These are phyloP conservation scores for Cicer yamashitae DNA, from an alignment of 306 rosid species.

Conservation along the genomic window DNA sequence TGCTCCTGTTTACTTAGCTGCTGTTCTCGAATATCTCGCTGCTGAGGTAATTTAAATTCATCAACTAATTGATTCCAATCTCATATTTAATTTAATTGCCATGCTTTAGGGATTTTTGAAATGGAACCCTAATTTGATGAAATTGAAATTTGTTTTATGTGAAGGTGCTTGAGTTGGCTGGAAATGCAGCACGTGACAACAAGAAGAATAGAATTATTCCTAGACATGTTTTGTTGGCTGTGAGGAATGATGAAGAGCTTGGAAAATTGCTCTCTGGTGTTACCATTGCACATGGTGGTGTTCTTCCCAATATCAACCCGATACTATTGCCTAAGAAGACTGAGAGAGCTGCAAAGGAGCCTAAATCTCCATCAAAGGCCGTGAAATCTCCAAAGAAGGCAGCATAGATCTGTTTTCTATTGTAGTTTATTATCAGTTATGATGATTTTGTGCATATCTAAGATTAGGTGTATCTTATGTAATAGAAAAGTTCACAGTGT, in stretches of 20 bases:
- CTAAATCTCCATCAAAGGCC: slow-evolving; percentile 60
- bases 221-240: slow-evolving; percentile 69
- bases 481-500: too few relatives aligned
- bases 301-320: slow-evolving; percentile 78
- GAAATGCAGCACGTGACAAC: slow-evolving; percentile 88
- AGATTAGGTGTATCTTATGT: not conserved
- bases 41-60: slow-evolving; percentile 56
- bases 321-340: slow-evolving; percentile 70
- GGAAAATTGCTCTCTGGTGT: slow-evolving; percentile 80
- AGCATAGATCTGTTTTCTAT: too few relatives aligned
- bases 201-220: slow-evolving; percentile 83
- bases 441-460: too few relatives aligned
- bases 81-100: not conserved
- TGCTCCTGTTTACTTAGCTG: slow-evolving; percentile 70
- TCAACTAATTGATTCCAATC: too few relatives aligned
- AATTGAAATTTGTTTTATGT: not conserved
- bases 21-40: slow-evolving; percentile 68
- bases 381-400: too few relatives aligned
- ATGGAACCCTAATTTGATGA: not conserved
- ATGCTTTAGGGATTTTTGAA: not conserved
- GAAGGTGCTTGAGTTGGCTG: slow-evolving; percentile 85
- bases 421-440: too few relatives aligned
- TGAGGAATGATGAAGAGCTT: slow-evolving; percentile 82
- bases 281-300: slow-evolving; percentile 83
- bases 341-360: slow-evolving; percentile 52